Evolutionary conservation across 768 basidiomycete genomes (phyloP), one percentile per base, ranked within the genome.

Genomic region (Leccinum disarticulatum): DNA sequence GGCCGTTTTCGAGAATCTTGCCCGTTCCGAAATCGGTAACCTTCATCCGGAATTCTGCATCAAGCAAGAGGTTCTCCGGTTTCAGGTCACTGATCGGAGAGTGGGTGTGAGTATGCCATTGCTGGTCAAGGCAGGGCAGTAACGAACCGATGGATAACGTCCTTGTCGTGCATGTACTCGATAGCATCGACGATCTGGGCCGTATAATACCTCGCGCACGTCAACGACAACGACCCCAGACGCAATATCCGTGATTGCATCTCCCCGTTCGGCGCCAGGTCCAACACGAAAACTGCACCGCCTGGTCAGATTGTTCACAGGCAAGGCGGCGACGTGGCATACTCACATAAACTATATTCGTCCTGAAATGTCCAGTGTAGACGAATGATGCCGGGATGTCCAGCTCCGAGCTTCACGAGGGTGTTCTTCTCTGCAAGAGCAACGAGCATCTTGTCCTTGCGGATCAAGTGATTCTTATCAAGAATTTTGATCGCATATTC

Each of bases 21-120:
- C 93, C 93, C 4, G 93, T 95, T 6, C 97, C 97, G 74, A 98
- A 98, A 73, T 99, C 97, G 15, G 94, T 92, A n/a, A 99, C 83
- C 73, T 94, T 96, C 70, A 97, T 85, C 56, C 93, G 86, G 76
- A 88, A 91, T 15, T 87, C 82, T 36, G 83, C 83, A 65, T 96
- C 94, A n/a, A 99, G 80, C 9, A 99, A 80, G 31, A 98, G 80
- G 71, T 98, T 98, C 74, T 91, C 90, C 10, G 90, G 90, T 71
- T 92, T 91, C 33, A 92, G 79, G 69, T 92, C 90, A 57, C 87
- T 87, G 52, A 60, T 48, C 28, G 17, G 35, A 47, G 43, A 15
- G n/a, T 52, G 60, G 43, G 36, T 48, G 48, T 59, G 61, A 52
- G 58, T 58, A 57, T 62, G 64, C 38, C 59, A 64, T 50, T 56